Evolutionary conservation across 176 grass and related monocot species (phyloP).

Genomic region (Triticum timopheevii): DNA sequence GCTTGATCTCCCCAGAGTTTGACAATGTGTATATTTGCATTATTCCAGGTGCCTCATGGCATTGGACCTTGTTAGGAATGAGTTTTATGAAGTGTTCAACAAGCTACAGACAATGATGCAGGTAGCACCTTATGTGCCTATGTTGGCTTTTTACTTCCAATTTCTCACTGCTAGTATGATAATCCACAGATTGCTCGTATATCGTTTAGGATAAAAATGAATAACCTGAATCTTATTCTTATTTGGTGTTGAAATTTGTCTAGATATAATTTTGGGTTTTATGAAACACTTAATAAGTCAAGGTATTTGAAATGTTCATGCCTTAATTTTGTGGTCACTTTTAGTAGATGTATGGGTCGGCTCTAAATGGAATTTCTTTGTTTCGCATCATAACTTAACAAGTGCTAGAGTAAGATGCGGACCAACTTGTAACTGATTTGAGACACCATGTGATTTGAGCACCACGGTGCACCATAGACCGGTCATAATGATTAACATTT

Average conservation of each 20-base stretch:
- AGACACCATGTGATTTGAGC: neutral
- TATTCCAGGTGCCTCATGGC: constrained; percentile 60
- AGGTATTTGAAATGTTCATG: neutral
- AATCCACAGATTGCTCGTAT: neutral
- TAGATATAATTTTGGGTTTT: neutral
- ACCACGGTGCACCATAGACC: neutral
- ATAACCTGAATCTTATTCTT: neutral
- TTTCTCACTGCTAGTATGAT: neutral
- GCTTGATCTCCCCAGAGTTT: neutral
- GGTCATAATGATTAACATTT: neutral
- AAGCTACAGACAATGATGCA: constrained; percentile 78
- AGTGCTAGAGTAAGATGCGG: neutral
- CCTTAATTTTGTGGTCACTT: neutral
- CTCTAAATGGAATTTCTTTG: neutral
- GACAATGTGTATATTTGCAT: neutral
- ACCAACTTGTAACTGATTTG: neutral
- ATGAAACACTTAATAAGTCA: too few species aligned
- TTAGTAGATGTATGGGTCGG: neutral
- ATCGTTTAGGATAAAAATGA: neutral
- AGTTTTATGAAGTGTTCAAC: constrained; percentile 52
- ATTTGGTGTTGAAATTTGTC: neutral
- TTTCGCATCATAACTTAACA: neutral
- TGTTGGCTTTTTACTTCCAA: constrained; percentile 1
- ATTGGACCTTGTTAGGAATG: constrained; percentile 52
- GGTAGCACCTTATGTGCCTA: constrained; percentile 43